Evolutionary conservation across 352 stramenopile genomes (phyloP), one percentile per base, ranked within the genome.

Genomic region (Globisporangium acanthophoron): DNA sequence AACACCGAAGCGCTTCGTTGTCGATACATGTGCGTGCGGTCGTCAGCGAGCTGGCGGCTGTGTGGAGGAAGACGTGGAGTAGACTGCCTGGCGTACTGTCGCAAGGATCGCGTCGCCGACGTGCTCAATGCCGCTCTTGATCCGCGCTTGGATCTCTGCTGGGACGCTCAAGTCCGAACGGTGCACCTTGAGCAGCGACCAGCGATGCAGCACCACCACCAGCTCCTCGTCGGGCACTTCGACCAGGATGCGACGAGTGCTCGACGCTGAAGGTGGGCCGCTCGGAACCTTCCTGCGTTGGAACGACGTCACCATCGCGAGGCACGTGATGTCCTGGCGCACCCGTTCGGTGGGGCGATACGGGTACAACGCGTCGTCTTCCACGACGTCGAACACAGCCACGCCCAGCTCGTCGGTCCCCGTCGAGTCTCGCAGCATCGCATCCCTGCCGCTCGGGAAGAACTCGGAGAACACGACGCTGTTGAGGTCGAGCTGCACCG

Each of bases 401-500:
- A 65, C 43, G 18, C 59, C 59, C 16, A 56, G 29, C 37, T 65
- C 53, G 3, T 21, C 12, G 24, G 31, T 8, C 37, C 40, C 6
- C 24, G 13, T 45, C 29, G 24, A 27, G 24, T 27, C 24, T 27
- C 24, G 24, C 33, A 13, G 37, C 13, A 6, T 43, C 11, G 11
- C 37, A 12, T 0, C 20, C 27, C 20, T 39, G 37, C 18, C 41
- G 40, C 7, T 50, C 40, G 40, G 11, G 20, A 20, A 43, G 15
- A 65, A 79, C 21, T 76, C 59, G 3, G 68, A 64, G 50, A 79
- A 76, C 3, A 65, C 72, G 3, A 67, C 63, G 24, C 67, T 79
- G 56, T 79, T 79, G 16, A 64, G 74, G 44, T 79, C 71, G 13
- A 79, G 56, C 52, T 74, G 35, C 13, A 76, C 57, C 0, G 15